A percentile compares a stretch with the other conserved stretches of the same genome.
These are phyloP conservation scores for Ampelomyces quisqualis DNA, from an alignment of 2,329 filamentous ascomycete genomes.

Conservation along the genomic window DNA sequence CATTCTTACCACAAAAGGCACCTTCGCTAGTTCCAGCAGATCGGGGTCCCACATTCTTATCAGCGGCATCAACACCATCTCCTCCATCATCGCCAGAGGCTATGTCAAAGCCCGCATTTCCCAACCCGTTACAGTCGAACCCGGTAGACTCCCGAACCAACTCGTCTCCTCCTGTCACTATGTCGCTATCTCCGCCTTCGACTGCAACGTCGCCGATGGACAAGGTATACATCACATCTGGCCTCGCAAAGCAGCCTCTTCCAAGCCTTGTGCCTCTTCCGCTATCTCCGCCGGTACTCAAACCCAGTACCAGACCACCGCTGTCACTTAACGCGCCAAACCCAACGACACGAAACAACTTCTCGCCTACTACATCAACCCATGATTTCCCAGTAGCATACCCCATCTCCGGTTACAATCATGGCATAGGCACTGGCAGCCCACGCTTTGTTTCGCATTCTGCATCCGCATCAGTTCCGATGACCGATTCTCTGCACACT, in stretches of 20 bases:
- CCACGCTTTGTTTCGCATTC: slow-evolving; percentile 27
- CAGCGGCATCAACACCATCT: slow-evolving; percentile 37
- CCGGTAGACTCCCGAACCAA: slow-evolving; percentile 15
- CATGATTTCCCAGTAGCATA: slow-evolving; percentile 17
- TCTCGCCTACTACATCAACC: slow-evolving; percentile 20
- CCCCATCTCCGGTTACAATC: slow-evolving; percentile 16
- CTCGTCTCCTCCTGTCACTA: slow-evolving; percentile 20
- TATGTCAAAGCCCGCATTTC: slow-evolving; percentile 25
- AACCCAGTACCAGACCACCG: slow-evolving; percentile 37
- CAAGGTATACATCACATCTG: slow-evolving; percentile 5
- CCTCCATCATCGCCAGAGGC: slow-evolving; percentile 34
- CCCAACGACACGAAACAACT: slow-evolving; percentile 35
- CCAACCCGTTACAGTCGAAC: slow-evolving; percentile 27
- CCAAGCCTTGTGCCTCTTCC: slow-evolving; percentile 33
- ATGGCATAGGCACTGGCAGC: slow-evolving; percentile 2
- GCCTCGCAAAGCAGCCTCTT: slow-evolving; percentile 21
- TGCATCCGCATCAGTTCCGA: slow-evolving; percentile 23
- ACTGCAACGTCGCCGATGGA: slow-evolving; percentile 21
- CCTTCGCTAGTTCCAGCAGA: slow-evolving; percentile 16
- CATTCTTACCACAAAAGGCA: slow-evolving; percentile 18
- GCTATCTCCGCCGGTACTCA: slow-evolving; percentile 37
- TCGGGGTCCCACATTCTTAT: slow-evolving; percentile 37
- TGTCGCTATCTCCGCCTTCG: slow-evolving; percentile 27
- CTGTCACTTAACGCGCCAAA: slow-evolving; percentile 36
- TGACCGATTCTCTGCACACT: slow-evolving; percentile 5